Conservation (phyloP, 306 rosid species). For the Notholithocarpus densiflorus region DNA sequence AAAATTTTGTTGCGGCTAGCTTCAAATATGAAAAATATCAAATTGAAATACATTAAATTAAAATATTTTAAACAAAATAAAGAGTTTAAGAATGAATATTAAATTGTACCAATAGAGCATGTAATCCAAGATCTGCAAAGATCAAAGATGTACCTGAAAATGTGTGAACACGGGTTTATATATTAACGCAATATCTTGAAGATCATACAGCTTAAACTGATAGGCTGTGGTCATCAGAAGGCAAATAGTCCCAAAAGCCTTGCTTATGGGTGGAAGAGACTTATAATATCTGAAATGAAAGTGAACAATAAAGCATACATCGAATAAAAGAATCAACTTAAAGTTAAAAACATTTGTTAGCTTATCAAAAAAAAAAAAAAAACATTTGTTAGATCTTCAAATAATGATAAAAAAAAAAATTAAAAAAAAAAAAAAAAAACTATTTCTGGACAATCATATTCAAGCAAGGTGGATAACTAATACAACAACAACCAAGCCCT, state of each 20-base stretch:
- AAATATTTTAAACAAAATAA: not conserved
- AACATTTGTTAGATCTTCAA: not conserved
- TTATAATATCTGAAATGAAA: conserved; percentile 58
- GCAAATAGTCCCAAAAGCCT: conserved; percentile 83
- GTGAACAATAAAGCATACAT: conserved; percentile 6
- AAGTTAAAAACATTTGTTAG: not conserved
- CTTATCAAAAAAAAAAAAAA: not conserved
- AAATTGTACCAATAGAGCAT: not conserved
- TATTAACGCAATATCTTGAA: conserved; percentile 28
- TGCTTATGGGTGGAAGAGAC: conserved; percentile 91
- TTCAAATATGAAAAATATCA: not conserved
- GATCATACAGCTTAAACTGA: conserved; percentile 46
- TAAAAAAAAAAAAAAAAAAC: not conserved
- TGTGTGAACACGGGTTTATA: conserved; percentile 38
- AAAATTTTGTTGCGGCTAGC: not conserved
- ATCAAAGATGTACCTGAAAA: conserved; percentile 61
- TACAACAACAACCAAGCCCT: no score
- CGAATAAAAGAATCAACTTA: not conserved
- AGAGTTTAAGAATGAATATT: not conserved
- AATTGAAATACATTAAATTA: not conserved
- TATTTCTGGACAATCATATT: not conserved
- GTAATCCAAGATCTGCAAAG: not conserved
- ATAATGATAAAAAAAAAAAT: not conserved
- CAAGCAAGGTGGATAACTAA: not conserved
- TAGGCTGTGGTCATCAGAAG: conserved; percentile 56